Percentiles rank a stretch among this genome's conserved stretches.
Evolutionary conservation across 2,329 filamentous ascomycete genomes (phyloP).

Genomic region (Cladophialophora chaetospira): DNA sequence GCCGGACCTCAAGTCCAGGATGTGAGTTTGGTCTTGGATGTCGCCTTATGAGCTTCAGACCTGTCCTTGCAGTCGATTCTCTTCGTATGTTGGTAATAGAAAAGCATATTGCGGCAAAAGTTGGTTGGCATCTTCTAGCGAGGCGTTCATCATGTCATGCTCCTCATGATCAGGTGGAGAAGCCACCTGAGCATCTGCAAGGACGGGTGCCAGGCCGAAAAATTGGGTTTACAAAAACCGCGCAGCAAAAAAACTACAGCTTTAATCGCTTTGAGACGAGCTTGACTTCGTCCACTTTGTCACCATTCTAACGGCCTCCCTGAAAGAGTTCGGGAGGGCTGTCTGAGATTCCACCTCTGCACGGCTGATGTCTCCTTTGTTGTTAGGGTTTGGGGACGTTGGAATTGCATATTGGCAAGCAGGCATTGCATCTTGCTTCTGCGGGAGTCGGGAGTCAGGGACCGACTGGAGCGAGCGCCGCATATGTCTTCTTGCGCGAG

Average conservation of each 20-base stretch:
- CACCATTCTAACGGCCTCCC: background rate
- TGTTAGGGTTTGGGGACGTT: conserved; percentile 6
- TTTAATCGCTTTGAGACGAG: conserved; percentile 22
- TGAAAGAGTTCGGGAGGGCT: background rate
- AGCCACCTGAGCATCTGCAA: conserved; percentile 14
- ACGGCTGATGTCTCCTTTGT: conserved; percentile 22
- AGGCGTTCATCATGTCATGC: conserved; percentile 20
- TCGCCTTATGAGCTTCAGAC: conserved; percentile 58
- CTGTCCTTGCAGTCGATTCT: background rate
- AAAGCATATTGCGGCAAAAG: conserved; percentile 24
- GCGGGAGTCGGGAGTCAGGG: conserved; percentile 10
- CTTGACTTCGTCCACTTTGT: background rate
- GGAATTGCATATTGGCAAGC: conserved; percentile 26
- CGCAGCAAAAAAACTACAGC: conserved; percentile 15
- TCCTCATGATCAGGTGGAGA: conserved; percentile 15
- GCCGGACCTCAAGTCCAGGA: conserved; percentile 86
- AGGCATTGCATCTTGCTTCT: conserved; percentile 15
- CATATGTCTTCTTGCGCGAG: conserved; percentile 11
- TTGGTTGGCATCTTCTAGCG: conserved; percentile 28
- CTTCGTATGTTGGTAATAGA: conserved; percentile 28
- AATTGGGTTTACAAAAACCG: conserved; percentile 13
- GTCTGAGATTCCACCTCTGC: conserved; percentile 1
- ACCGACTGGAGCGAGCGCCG: background rate
- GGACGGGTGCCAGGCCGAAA: conserved; percentile 23
- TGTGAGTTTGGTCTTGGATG: conserved; percentile 96